A percentile compares a stretch with the other conserved stretches of the same genome.
Conservation (phyloP, 306 rosid genomes). For the Prunus padus region DNA sequence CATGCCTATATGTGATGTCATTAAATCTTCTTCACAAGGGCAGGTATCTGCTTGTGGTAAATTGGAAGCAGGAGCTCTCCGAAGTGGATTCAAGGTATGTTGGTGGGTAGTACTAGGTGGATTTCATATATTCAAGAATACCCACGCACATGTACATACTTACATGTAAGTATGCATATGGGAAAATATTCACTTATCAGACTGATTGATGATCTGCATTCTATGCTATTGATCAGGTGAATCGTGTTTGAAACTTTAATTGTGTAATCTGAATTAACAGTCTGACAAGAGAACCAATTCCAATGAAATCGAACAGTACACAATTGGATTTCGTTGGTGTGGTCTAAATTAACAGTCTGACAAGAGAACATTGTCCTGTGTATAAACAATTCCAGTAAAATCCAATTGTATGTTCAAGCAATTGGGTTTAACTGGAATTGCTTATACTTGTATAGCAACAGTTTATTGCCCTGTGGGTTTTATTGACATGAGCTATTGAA, state of each 20-base stretch:
- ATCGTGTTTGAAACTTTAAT: slow-evolving; percentile 1
- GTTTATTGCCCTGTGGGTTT: neutral
- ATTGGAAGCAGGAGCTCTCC: slow-evolving; percentile 96
- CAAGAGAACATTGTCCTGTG: neutral
- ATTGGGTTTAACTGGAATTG: neutral
- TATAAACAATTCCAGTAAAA: neutral
- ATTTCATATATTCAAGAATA: neutral
- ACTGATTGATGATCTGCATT: neutral
- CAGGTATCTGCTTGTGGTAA: slow-evolving; percentile 92
- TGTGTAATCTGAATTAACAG: neutral
- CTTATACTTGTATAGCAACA: neutral
- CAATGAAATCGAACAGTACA: neutral
- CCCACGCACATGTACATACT: neutral
- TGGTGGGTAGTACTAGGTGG: slow-evolving; percentile 14
- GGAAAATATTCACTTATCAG: neutral
- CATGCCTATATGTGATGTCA: slow-evolving; percentile 91
- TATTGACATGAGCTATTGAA: neutral
- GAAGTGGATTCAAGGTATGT: slow-evolving; percentile 78
- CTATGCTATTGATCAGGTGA: neutral
- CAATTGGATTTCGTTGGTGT: neutral
- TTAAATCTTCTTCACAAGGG: slow-evolving; percentile 62
- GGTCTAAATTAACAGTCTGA: neutral
- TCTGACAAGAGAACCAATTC: neutral
- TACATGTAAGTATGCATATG: neutral
- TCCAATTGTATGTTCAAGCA: neutral